Percentiles rank a stretch among this genome's conserved stretches.
phyloP scores from a whole-genome alignment of 495 filamentous ascomycete genomes.

The Aspergillus homomorphus region DNA sequence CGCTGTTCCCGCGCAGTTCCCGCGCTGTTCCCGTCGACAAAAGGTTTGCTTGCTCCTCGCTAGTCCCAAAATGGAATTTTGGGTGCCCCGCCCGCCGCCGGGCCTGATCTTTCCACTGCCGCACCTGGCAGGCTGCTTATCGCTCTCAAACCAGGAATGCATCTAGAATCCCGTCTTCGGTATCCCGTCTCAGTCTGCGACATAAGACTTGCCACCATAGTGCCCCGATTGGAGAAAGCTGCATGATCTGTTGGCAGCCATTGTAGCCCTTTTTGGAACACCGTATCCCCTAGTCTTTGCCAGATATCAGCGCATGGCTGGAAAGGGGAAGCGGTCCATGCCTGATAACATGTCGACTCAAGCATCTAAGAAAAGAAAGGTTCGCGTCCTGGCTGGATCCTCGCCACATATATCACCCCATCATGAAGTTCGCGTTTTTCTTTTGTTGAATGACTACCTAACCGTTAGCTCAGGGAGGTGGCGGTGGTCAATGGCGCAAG shows the following conservation, averaged over 20 bases:
- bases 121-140: too few relatives aligned
- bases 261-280: neutral
- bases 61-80: slow-evolving; percentile 11
- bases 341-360: slow-evolving; percentile 22
- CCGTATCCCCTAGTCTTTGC: neutral
- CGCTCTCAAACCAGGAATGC: slow-evolving; percentile 2
- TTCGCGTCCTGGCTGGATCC: slow-evolving; percentile 15
- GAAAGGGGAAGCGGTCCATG: slow-evolving; percentile 34
- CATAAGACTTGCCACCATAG: neutral
- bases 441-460: slow-evolving; percentile 5
- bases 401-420: slow-evolving; percentile 1
- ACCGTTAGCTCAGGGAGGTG: slow-evolving; percentile 27
- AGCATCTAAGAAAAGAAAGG: slow-evolving; percentile 38
- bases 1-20: too few relatives aligned
- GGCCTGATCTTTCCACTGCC: neutral
- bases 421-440: neutral
- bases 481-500: slow-evolving; percentile 30
- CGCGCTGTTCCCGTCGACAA: too few relatives aligned
- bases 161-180: neutral
- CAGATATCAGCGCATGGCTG: slow-evolving; percentile 15
- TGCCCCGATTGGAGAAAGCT: neutral
- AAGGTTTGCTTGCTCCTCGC: neutral
- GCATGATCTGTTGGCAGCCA: neutral
- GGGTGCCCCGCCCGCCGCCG: neutral
- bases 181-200: neutral